Evolutionary conservation across 768 basidiomycete genomes (phyloP), one percentile per base, ranked within the genome.

Genomic region (Lactarius quietus): DNA sequence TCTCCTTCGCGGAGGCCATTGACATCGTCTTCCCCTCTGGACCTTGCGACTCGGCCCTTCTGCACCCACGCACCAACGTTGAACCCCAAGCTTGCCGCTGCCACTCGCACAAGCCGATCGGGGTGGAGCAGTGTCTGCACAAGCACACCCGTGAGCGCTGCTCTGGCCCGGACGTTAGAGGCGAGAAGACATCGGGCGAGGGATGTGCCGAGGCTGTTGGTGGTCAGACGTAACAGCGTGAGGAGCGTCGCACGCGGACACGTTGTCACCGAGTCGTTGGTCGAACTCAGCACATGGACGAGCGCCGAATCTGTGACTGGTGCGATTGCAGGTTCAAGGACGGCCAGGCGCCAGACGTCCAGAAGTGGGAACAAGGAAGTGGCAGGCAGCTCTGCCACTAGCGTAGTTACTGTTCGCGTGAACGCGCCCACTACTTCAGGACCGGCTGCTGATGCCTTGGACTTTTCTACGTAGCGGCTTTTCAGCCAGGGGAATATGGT

Each of bases 81-180:
- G 72, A 96, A 93, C 17, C 85, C 86, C 23, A 96, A 72, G 69
- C 91, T 91, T 9, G 93, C 93, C 3, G 90, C 90, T 3, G 94
- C 89, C 20, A 84, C 88, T 36, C 91, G 82, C 48, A 95, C 88
- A 3, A 75, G 71, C 8, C 78, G 78, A 71, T 95, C 93, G 4
- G 81, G 72, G 66, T 92, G 85, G 66, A 95, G 76, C 39, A 96
- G 78, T 29, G 85, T 79, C 14, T 85, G 80, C 5, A 96, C 83
- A 20, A 94, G 75, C 53, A 91, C 70, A 0, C 76, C 72, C 17
- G 87, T 86, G 48, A 87, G 61, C 9, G 74, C 62, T 76, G 71
- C 68, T 33, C 67, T 57, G 80, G 75, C 66, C 70, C 70, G 7
- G 73, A 75, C 23, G 48, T 57, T 61, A 36, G 43, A 45, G 39